Base-by-base conservation (phyloP, 2,329 filamentous ascomycete genomes). In the Conoideocrella luteorostrata region DNA sequence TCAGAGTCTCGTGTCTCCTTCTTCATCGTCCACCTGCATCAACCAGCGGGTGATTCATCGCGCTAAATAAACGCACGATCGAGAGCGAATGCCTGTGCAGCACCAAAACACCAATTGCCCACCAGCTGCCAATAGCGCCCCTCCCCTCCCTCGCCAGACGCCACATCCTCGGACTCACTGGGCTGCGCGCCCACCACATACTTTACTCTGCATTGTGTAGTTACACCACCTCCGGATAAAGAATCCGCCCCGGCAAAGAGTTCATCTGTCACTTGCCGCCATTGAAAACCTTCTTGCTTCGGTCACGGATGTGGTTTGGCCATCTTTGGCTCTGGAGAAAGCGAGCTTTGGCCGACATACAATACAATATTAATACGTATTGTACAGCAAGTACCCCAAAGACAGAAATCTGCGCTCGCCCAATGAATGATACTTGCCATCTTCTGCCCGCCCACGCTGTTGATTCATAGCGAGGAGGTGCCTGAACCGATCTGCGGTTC, bases 401-500 rank as follows among this genome's bases (percentile, higher is more conserved):
- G 32, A 12, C 22, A 11, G 32, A 22, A 26, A 29, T 22, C n/a
- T 24, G 18, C 17, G 5, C 12, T 9, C 13, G 22, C 42, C 42
- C 44, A 46, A 46, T 46, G 44, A 41, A 26, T 38, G 28, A 28
- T 12, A 21, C 33, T 32, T 21, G 32, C 33, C 22, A 32, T 28
- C 38, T 13, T 41, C 30, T n/a, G 22, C 17, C 43, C 32, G 32
- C 23, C 30, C 23, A 32, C 38, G 34, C 24, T 13, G 39, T 20
- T 34, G 21, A 42, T 34, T 17, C 34, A 42, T 20, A 38, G 34
- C 33, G 39, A 23, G 29, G 22, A 36, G 30, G 32, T 42, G 13
- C 22, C 30, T 28, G 33, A n/a, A 33, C 18, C 30, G 30, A 33
- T 15, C 13, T 33, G 13, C 30, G 30, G 30, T 15, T 7, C 7